A percentile compares a stretch with the other conserved stretches of the same genome.
Evolutionary conservation across 1,284 basidiomycete species (phyloP).

Genomic region (Sporisorium iseilematis-ciliati): DNA sequence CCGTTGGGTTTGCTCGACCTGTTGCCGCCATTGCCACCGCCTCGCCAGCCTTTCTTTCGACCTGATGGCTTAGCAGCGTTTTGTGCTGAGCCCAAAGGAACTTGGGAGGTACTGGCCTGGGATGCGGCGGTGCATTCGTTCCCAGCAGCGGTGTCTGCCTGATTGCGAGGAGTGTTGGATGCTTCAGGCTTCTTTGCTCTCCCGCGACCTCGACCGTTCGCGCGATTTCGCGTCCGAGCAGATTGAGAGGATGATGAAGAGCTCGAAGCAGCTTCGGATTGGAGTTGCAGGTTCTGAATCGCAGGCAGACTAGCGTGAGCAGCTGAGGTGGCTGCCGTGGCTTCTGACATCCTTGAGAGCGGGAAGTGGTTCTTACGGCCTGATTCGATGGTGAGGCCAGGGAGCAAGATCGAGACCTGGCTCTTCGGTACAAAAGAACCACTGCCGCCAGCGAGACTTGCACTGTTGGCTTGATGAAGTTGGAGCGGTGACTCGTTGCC

Average conservation of each 20-base stretch:
- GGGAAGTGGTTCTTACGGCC: neutral
- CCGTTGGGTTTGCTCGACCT: slow-evolving; percentile 17
- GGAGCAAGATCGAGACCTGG: neutral
- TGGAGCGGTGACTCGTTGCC: neutral
- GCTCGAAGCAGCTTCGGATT: slow-evolving; percentile 19
- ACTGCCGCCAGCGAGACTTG: neutral
- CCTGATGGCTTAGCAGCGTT: slow-evolving; percentile 5
- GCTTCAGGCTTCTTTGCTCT: slow-evolving; percentile 21
- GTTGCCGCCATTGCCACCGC: slow-evolving; percentile 9
- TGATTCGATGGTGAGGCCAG: neutral
- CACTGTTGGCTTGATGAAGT: neutral
- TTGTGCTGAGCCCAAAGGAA: neutral
- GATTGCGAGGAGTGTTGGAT: neutral
- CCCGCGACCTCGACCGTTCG: slow-evolving; percentile 16
- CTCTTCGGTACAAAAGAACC: neutral
- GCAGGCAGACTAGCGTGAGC: slow-evolving; percentile 16
- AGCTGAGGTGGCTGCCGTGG: slow-evolving; percentile 18
- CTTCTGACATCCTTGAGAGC: slow-evolving; percentile 19
- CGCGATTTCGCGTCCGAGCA: slow-evolving; percentile 21
- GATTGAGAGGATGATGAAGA: slow-evolving; percentile 13
- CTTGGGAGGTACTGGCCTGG: neutral
- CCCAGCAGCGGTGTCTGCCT: neutral
- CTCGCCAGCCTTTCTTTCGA: slow-evolving; percentile 11
- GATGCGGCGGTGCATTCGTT: neutral
- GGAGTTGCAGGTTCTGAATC: slow-evolving; percentile 14